Evolutionary conservation across 495 filamentous ascomycete species (phyloP).

Genomic region (Aspergillus cristatus): DNA sequence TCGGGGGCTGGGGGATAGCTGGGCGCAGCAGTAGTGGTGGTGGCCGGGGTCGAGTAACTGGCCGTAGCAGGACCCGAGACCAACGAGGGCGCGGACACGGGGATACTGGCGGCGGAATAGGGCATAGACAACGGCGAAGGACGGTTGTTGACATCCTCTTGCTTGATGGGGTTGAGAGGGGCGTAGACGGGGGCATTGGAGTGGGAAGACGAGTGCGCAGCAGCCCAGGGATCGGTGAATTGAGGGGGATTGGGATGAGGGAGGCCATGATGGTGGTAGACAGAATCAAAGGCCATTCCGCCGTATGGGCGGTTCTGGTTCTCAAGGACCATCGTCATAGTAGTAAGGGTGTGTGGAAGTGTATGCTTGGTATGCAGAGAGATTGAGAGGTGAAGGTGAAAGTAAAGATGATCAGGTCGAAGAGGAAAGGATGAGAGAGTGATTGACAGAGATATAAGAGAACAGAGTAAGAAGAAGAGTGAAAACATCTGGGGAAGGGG

Average conservation of each 20-base stretch:
- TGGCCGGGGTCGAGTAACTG: constrained; percentile 52
- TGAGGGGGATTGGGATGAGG: constrained; percentile 63
- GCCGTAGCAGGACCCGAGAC: constrained; percentile 61
- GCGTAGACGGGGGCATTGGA: constrained; percentile 46
- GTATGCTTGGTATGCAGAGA: not conserved
- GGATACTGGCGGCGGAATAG: constrained; percentile 58
- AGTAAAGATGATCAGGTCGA: not conserved
- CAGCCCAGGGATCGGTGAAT: constrained; percentile 88
- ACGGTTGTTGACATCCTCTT: constrained; percentile 45
- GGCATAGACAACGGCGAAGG: constrained; percentile 62
- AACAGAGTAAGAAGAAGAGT: constrained; percentile 2
- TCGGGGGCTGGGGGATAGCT: constrained; percentile 56
- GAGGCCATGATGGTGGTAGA: constrained; percentile 54
- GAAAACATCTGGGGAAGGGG: constrained; percentile 42
- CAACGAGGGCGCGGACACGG: constrained; percentile 61
- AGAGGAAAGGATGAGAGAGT: too few relatives aligned
- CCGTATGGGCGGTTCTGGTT: constrained; percentile 75
- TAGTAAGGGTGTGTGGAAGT: not conserved
- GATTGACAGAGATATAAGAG: too few relatives aligned
- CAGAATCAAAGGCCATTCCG: constrained; percentile 72
- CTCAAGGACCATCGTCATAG: constrained; percentile 83
- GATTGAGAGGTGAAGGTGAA: not conserved
- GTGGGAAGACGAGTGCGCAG: constrained; percentile 48
- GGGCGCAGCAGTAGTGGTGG: constrained; percentile 19
- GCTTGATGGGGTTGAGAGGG: constrained; percentile 45